phyloP scores from a whole-genome alignment of 2,329 filamentous ascomycete genomes.

The Aureobasidium leucospermi region DNA sequence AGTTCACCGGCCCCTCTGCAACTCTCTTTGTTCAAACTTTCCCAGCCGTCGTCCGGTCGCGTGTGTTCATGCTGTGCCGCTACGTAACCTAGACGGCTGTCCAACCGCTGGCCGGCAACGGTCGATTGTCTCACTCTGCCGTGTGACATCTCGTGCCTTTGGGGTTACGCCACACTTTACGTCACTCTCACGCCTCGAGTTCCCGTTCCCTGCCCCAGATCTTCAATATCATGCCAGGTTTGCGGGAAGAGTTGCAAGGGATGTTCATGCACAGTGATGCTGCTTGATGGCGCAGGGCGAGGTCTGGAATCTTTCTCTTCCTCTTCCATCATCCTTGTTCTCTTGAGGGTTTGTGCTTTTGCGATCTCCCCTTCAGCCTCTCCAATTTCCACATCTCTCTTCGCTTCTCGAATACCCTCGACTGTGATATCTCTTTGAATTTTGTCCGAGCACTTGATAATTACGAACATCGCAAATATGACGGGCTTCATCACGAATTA shows the following conservation, averaged over 20 bases:
- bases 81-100: constrained; percentile 10
- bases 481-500: constrained; percentile 24
- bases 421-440: background rate
- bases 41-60: background rate
- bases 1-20: background rate
- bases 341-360: background rate
- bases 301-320: background rate
- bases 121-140: constrained; percentile 9
- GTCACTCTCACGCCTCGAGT: background rate
- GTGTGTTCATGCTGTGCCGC: background rate
- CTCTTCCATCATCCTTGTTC: background rate
- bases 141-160: background rate
- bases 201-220: background rate
- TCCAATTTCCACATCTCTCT: background rate
- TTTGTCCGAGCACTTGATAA: background rate
- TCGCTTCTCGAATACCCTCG: background rate
- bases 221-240: constrained; percentile 9
- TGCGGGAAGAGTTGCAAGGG: constrained; percentile 8
- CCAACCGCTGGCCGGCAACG: background rate
- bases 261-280: constrained; percentile 8
- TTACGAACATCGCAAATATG: background rate
- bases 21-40: background rate
- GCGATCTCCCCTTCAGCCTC: background rate
- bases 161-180: constrained; percentile 3
- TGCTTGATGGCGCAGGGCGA: background rate